phyloP scores from a whole-genome alignment of 2,329 filamentous ascomycete genomes.

The Cytospora piceicola region DNA sequence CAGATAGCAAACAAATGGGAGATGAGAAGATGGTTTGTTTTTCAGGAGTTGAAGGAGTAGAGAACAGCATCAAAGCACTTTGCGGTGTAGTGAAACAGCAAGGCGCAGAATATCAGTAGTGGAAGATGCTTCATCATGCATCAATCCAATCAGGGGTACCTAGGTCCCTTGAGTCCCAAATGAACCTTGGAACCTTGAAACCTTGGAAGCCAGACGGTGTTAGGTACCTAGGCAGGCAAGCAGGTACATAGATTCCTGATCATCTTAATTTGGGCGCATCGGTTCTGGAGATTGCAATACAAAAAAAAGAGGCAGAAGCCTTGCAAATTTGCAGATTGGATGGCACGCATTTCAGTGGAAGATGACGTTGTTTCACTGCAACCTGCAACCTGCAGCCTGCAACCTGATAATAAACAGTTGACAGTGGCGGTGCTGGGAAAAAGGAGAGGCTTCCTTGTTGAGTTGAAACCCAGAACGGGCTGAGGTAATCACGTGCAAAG shows the following conservation, averaged over 20 bases:
- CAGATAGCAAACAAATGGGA: background rate
- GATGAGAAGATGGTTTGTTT: background rate
- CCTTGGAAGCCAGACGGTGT: background rate
- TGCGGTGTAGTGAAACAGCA: background rate
- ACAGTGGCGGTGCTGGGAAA: slow-evolving; percentile 23
- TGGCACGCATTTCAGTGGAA: slow-evolving; percentile 6
- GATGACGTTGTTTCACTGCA: slow-evolving; percentile 24
- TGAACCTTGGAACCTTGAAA: too few species aligned
- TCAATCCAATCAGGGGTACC: background rate
- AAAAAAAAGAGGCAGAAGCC: background rate
- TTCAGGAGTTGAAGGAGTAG: background rate
- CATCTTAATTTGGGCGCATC: slow-evolving; percentile 1
- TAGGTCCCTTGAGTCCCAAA: background rate
- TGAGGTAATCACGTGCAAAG: slow-evolving; percentile 4
- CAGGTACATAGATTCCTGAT: background rate
- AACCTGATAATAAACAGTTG: slow-evolving; percentile 10
- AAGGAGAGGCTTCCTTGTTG: slow-evolving; percentile 1
- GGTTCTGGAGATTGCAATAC: background rate
- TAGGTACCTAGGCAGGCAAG: too few species aligned
- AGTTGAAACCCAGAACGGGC: background rate
- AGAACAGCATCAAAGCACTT: background rate
- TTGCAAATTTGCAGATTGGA: background rate
- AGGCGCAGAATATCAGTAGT: background rate
- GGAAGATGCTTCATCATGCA: background rate
- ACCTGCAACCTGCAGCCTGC: slow-evolving; percentile 5